phyloP scores from a whole-genome alignment of 2,329 filamentous ascomycete species.

The Microthyrium microscopicum region DNA sequence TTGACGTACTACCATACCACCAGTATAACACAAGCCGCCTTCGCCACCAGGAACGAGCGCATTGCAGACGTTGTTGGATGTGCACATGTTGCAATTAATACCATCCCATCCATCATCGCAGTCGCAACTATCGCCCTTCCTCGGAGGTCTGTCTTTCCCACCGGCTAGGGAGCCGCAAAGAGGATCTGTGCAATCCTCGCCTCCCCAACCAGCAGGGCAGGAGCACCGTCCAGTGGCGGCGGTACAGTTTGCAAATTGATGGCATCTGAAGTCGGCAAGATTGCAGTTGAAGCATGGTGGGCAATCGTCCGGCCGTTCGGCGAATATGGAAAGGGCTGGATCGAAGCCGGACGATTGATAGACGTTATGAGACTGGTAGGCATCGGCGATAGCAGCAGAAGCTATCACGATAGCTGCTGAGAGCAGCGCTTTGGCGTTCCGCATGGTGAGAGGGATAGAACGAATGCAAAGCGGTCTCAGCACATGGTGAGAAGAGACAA shows the following conservation, averaged over 20 bases:
- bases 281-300: slow-evolving; percentile 97
- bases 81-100: slow-evolving; percentile 94
- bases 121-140: slow-evolving; percentile 54
- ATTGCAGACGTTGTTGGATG: slow-evolving; percentile 66
- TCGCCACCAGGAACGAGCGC: slow-evolving; percentile 69
- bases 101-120: slow-evolving; percentile 91
- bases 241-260: slow-evolving; percentile 81
- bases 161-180: slow-evolving; percentile 75
- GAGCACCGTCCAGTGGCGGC: slow-evolving; percentile 81
- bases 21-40: slow-evolving; percentile 80
- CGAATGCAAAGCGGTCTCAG: too few species aligned
- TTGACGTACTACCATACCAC: slow-evolving; percentile 77
- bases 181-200: slow-evolving; percentile 81
- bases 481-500: too few species aligned
- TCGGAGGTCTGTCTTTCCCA: slow-evolving; percentile 55
- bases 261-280: slow-evolving; percentile 76
- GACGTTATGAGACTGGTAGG: too few species aligned
- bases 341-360: too few species aligned
- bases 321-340: too few species aligned
- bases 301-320: slow-evolving; percentile 58
- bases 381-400: too few species aligned
- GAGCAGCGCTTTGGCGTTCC: too few species aligned
- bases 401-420: too few species aligned
- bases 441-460: too few species aligned
- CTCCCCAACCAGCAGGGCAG: slow-evolving; percentile 83